phyloP scores from a whole-genome alignment of 2,329 filamentous ascomycete genomes.

The Penicillium brevicompactum region DNA sequence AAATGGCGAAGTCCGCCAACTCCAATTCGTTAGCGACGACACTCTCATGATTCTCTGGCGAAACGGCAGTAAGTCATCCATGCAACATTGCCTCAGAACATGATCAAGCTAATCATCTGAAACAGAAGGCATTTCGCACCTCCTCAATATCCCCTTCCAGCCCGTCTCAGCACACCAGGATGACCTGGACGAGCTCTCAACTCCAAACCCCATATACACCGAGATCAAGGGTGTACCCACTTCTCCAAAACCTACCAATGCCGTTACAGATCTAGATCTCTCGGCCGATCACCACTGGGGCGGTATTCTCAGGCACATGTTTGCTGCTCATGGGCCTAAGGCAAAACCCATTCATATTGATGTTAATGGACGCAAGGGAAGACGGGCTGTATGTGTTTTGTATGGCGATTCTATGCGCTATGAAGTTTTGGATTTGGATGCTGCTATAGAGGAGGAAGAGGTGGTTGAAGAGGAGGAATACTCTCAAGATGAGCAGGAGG shows the following conservation, averaged over 20 bases:
- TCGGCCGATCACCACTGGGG: conserved; percentile 16
- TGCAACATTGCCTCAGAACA: background rate
- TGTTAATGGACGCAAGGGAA: conserved; percentile 58
- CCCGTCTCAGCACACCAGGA: conserved; percentile 8
- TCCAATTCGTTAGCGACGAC: conserved; percentile 68
- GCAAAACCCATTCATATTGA: conserved; percentile 51
- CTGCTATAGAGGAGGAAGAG: conserved; percentile 37
- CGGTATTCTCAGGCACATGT: conserved; percentile 49
- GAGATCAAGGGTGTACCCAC: conserved; percentile 13
- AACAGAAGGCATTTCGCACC: conserved; percentile 30
- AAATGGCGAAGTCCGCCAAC: conserved; percentile 52
- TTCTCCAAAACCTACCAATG: conserved; percentile 13
- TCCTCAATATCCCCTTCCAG: conserved; percentile 39
- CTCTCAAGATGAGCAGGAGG: conserved; percentile 20
- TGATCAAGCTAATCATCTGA: background rate
- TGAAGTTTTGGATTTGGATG: conserved; percentile 59
- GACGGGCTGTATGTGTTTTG: conserved; percentile 57
- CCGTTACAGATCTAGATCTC: conserved; percentile 23
- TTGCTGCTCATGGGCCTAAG: conserved; percentile 48
- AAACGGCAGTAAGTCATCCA: conserved; percentile 29
- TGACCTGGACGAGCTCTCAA: conserved; percentile 8
- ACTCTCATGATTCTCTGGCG: conserved; percentile 62
- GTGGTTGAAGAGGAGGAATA: conserved; percentile 33
- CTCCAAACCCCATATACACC: conserved; percentile 22
- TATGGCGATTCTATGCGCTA: conserved; percentile 57